A percentile compares a stretch with the other conserved stretches of the same genome.
phyloP scores from a whole-genome alignment of 2,329 filamentous ascomycete species.

The Botrytis fabae region DNA sequence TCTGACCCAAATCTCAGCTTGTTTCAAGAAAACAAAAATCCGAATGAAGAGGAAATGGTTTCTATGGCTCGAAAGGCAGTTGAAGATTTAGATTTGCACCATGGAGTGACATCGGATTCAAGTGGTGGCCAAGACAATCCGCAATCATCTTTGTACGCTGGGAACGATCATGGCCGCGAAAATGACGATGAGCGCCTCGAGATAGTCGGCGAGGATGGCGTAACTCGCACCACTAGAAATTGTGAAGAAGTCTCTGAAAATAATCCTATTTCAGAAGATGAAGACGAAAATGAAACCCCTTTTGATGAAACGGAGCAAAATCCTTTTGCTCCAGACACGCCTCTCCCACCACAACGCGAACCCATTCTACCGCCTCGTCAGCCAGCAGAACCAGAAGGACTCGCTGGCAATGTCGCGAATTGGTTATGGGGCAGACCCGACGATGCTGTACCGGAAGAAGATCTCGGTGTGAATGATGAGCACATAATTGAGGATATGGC shows the following conservation, averaged over 20 bases:
- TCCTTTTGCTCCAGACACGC: slow-evolving; percentile 28
- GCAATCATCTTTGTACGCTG: neutral
- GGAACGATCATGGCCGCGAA: neutral
- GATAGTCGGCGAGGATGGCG: slow-evolving; percentile 31
- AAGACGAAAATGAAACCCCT: slow-evolving; percentile 22
- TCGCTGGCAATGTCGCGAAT: slow-evolving; percentile 51
- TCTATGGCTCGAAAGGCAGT: slow-evolving; percentile 15
- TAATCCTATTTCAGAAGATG: slow-evolving; percentile 33
- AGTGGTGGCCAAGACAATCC: neutral
- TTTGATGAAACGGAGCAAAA: slow-evolving; percentile 24
- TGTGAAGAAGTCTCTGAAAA: slow-evolving; percentile 32
- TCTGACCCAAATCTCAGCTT: slow-evolving; percentile 5
- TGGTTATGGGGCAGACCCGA: slow-evolving; percentile 62
- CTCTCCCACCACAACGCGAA: slow-evolving; percentile 28
- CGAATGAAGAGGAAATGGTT: slow-evolving; percentile 5
- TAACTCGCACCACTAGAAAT: slow-evolving; percentile 25
- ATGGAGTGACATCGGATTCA: slow-evolving; percentile 3
- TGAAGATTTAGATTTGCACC: slow-evolving; percentile 11
- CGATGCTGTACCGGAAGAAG: slow-evolving; percentile 46
- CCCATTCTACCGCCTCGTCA: slow-evolving; percentile 23
- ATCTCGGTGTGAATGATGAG: slow-evolving; percentile 54
- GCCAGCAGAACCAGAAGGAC: slow-evolving; percentile 41
- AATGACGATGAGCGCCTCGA: slow-evolving; percentile 25
- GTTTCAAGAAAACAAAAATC: slow-evolving; percentile 1
- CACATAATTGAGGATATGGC: slow-evolving; percentile 59